These are phyloP conservation scores for Ormosia semicastrata DNA, from an alignment of 306 rosid genomes.

Conservation along the genomic window DNA sequence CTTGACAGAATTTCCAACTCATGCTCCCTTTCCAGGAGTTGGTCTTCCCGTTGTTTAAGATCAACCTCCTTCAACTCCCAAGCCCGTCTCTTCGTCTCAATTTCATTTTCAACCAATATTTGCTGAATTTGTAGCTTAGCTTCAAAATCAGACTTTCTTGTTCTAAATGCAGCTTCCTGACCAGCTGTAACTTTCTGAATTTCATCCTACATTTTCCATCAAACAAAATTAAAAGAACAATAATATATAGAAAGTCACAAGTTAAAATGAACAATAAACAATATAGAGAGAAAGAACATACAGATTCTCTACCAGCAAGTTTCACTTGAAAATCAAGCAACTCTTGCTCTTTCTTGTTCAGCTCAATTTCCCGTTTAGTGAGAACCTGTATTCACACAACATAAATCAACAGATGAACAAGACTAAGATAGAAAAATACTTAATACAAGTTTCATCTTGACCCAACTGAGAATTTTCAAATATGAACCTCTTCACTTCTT, in stretches of 20 bases:
- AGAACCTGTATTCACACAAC: constrained; percentile 40
- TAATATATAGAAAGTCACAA: not conserved
- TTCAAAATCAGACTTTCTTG: constrained; percentile 54
- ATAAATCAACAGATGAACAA: constrained; percentile 23
- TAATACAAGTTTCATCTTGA: not conserved
- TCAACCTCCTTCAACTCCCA: constrained; percentile 98
- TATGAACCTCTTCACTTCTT: constrained; percentile 69
- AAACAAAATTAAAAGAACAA: not conserved
- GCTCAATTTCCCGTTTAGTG: constrained; percentile 39
- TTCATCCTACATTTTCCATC: constrained; percentile 53
- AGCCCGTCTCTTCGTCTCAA: constrained; percentile 78
- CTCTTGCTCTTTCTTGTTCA: constrained; percentile 62
- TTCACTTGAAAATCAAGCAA: constrained; percentile 49
- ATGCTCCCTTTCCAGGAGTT: constrained; percentile 68
- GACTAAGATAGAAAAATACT: not conserved
- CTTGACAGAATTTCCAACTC: constrained; percentile 68
- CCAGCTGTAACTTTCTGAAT: constrained; percentile 56
- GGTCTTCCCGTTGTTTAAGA: constrained; percentile 72
- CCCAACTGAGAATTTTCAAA: not conserved
- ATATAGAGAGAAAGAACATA: constrained; percentile 36
- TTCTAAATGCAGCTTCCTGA: constrained; percentile 59
- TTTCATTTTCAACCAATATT: constrained; percentile 71
- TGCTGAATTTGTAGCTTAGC: constrained; percentile 62
- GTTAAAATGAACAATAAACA: not conserved
- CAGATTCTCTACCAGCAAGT: constrained; percentile 54